phyloP scores from a whole-genome alignment of 2,329 filamentous ascomycete genomes.

The Ophiocordyceps sinensis region DNA sequence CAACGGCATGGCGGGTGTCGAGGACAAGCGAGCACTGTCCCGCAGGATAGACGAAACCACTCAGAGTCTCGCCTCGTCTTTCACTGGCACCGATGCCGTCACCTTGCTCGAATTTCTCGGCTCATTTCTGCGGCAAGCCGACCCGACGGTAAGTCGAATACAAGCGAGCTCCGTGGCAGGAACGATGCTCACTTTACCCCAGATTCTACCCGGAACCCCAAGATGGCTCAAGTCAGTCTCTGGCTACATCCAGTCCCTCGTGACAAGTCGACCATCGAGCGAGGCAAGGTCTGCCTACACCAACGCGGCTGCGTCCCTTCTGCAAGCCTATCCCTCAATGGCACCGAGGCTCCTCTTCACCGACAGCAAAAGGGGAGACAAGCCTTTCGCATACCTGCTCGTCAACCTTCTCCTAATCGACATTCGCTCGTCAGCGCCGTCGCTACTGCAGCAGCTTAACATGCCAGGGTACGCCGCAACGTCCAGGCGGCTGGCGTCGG shows the following conservation, averaged over 20 bases:
- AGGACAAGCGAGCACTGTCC: conserved; percentile 16
- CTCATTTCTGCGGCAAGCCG: conserved; percentile 32
- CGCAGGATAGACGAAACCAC: conserved; percentile 32
- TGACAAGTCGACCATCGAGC: conserved; percentile 38
- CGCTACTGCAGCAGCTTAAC: conserved; percentile 43
- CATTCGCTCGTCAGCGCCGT: conserved; percentile 46
- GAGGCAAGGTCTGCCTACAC: conserved; percentile 44
- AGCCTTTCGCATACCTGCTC: conserved; percentile 47
- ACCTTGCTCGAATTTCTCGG: conserved; percentile 45
- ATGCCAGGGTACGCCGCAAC: conserved; percentile 33
- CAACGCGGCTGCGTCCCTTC: conserved; percentile 40
- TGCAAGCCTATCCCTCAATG: conserved; percentile 36
- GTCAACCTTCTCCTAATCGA: conserved; percentile 53
- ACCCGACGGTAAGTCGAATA: conserved; percentile 26
- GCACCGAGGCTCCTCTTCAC: conserved; percentile 38
- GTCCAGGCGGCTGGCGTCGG: conserved; percentile 41
- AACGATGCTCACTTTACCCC: background rate
- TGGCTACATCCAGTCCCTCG: conserved; percentile 35
- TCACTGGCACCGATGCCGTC: conserved; percentile 44
- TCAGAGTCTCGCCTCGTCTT: conserved; percentile 33
- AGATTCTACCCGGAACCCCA: conserved; percentile 35
- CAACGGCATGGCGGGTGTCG: conserved; percentile 23
- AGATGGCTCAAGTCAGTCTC: conserved; percentile 37
- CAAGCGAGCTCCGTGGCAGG: background rate
- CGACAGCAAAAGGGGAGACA: conserved; percentile 25